A percentile compares a stretch with the other conserved stretches of the same genome.
Conservation (phyloP, 495 filamentous ascomycete species). For the Aspergillus affinis region DNA sequence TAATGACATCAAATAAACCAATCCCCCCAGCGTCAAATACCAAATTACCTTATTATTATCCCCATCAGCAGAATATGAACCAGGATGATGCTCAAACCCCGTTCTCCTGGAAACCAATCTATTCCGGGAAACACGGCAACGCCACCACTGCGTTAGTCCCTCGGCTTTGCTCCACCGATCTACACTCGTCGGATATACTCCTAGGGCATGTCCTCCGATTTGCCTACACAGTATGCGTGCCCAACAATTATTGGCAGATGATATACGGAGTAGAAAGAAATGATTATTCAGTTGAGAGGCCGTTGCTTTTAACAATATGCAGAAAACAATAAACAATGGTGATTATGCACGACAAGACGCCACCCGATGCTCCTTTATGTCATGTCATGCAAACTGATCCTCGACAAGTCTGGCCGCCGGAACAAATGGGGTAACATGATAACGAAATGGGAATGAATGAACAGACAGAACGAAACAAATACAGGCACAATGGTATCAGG, state of each 20-base stretch:
- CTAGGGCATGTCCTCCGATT: no score
- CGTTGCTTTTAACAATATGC: background rate
- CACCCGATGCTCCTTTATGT: constrained; percentile 6
- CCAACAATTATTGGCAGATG: background rate
- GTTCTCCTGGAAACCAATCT: constrained; percentile 2
- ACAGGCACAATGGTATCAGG: background rate
- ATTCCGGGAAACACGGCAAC: constrained; percentile 1
- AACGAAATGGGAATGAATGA: background rate
- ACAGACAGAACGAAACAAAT: background rate
- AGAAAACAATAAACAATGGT: background rate
- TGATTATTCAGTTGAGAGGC: background rate
- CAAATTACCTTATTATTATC: no score
- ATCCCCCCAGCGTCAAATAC: no score
- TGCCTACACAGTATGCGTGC: no score
- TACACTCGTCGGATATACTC: background rate
- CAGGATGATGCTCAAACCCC: background rate
- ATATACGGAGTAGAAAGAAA: background rate
- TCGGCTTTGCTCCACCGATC: constrained; percentile 2
- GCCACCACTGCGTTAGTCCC: background rate
- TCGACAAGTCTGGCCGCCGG: background rate
- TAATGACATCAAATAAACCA: no score
- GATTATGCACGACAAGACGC: constrained; percentile 1
- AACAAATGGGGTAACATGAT: background rate
- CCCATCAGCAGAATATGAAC: no score
- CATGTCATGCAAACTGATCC: background rate